phyloP scores from a whole-genome alignment of 192 early-diverging fungal genomes.

The Dissophora ornata region DNA sequence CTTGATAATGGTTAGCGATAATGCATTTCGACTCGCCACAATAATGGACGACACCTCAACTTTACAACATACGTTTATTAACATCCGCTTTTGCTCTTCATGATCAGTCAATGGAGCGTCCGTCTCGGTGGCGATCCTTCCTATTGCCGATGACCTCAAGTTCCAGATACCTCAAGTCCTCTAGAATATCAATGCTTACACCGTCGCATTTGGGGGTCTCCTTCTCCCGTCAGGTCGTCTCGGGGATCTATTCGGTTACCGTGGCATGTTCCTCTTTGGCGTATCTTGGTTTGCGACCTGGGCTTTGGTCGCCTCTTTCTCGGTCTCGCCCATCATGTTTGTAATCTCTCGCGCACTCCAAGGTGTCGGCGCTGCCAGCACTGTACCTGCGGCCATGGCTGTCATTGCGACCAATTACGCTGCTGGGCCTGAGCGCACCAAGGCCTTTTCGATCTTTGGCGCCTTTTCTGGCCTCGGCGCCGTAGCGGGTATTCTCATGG shows the following conservation, averaged over 20 bases:
- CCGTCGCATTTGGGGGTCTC: conserved; percentile 47
- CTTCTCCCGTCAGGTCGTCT: conserved; percentile 44
- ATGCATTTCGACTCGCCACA: too few species aligned
- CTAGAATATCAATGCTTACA: conserved; percentile 50
- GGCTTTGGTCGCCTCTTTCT: conserved; percentile 40
- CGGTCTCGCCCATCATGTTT: conserved; percentile 38
- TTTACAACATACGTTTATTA: too few species aligned
- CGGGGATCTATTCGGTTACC: conserved; percentile 55
- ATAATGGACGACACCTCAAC: neutral
- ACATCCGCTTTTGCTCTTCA: neutral
- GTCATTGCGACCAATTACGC: conserved; percentile 47
- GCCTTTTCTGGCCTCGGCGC: conserved; percentile 47
- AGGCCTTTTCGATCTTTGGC: conserved; percentile 44
- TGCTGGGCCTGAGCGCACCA: conserved; percentile 27
- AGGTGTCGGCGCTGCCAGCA: conserved; percentile 42
- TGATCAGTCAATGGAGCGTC: conserved; percentile 43
- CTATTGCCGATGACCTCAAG: conserved; percentile 34
- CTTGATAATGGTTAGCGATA: conserved; percentile 33
- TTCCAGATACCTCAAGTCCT: conserved; percentile 25
- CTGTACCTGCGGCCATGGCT: conserved; percentile 45
- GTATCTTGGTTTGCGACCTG: conserved; percentile 45
- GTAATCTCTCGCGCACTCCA: conserved; percentile 49
- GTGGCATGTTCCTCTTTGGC: conserved; percentile 42
- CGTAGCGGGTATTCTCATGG: conserved; percentile 41
- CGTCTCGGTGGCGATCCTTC: conserved; percentile 40